These are phyloP conservation scores for Suillus clintonianus DNA, from an alignment of 768 basidiomycete species.

Conservation along the genomic window DNA sequence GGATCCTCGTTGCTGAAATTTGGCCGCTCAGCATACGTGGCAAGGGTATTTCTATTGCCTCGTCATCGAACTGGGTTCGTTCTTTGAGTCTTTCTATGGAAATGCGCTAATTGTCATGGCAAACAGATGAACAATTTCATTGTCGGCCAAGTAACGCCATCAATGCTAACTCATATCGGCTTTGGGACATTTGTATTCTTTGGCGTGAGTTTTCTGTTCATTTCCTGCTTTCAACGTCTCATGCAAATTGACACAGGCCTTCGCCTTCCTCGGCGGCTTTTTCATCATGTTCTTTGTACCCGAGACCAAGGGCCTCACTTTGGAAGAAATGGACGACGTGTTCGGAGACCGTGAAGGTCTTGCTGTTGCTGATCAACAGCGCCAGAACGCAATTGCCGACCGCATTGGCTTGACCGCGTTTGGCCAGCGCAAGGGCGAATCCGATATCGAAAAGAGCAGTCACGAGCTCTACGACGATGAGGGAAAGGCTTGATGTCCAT, in stretches of 20 bases:
- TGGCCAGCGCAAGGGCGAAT: slow-evolving; percentile 14
- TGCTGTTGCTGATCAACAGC: slow-evolving; percentile 55
- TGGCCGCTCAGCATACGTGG: slow-evolving; percentile 73
- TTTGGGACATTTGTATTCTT: slow-evolving; percentile 81
- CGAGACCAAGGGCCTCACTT: slow-evolving; percentile 71
- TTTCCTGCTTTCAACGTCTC: background rate
- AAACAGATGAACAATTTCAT: slow-evolving; percentile 77
- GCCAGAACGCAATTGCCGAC: slow-evolving; percentile 52
- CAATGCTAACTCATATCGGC: slow-evolving; percentile 63
- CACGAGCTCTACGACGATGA: slow-evolving; percentile 20
- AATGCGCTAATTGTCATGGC: slow-evolving; percentile 1
- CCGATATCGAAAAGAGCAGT: slow-evolving; percentile 16
- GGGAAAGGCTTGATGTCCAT: slow-evolving; percentile 12
- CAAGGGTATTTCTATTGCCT: slow-evolving; percentile 74
- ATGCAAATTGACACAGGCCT: slow-evolving; percentile 39
- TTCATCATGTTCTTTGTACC: slow-evolving; percentile 71
- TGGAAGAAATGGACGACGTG: slow-evolving; percentile 81
- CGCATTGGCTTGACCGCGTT: slow-evolving; percentile 60
- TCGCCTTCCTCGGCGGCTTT: slow-evolving; percentile 67
- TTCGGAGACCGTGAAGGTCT: slow-evolving; percentile 62
- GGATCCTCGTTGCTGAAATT: slow-evolving; percentile 78
- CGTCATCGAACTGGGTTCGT: slow-evolving; percentile 73
- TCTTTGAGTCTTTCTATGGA: background rate
- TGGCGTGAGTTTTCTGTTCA: slow-evolving; percentile 44
- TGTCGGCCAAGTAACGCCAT: slow-evolving; percentile 56